A percentile compares a stretch with the other conserved stretches of the same genome.
These are phyloP conservation scores for Sordariomycetes sp. DNA, from an alignment of 2,329 filamentous ascomycete species.

Conservation along the genomic window DNA sequence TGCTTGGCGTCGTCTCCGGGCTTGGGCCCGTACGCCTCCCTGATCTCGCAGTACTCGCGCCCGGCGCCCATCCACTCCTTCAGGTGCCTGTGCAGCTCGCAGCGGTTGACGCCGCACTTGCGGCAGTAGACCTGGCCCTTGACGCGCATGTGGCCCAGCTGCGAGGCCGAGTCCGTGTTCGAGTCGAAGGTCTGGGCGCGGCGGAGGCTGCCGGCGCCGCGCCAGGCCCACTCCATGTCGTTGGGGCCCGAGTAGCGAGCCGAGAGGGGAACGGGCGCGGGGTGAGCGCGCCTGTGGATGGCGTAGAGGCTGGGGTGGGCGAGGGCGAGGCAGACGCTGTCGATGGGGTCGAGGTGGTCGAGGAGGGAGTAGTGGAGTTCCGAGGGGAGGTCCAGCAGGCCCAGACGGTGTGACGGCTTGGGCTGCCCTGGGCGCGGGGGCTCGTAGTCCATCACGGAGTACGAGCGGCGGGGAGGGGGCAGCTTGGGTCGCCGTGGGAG, in stretches of 20 bases:
- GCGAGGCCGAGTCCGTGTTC: slow-evolving; percentile 1
- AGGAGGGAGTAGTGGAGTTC: slow-evolving; percentile 54
- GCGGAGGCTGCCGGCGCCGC: slow-evolving; percentile 38
- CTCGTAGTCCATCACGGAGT: slow-evolving; percentile 52
- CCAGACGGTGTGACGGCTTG: slow-evolving; percentile 32
- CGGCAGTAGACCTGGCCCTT: slow-evolving; percentile 53
- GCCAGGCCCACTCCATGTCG: slow-evolving; percentile 56
- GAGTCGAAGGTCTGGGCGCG: slow-evolving; percentile 11
- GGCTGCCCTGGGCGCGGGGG: slow-evolving; percentile 36
- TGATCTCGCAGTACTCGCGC: slow-evolving; percentile 52
- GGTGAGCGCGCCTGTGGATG: slow-evolving; percentile 46
- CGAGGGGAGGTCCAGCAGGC: slow-evolving; percentile 42
- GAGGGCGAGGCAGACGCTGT: slow-evolving; percentile 53
- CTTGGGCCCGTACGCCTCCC: slow-evolving; percentile 43
- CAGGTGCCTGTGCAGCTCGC: slow-evolving; percentile 55
- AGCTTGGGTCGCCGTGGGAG: slow-evolving; percentile 21
- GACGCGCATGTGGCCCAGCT: slow-evolving; percentile 38
- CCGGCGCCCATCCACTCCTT: slow-evolving; percentile 47
- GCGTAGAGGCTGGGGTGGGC: slow-evolving; percentile 48
- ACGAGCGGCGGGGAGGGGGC: slow-evolving; percentile 42
- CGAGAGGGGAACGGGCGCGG: slow-evolving; percentile 43
- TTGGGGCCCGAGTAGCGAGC: slow-evolving; percentile 51
- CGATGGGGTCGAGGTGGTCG: slow-evolving; percentile 55
- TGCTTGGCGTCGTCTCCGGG: slow-evolving; percentile 36
- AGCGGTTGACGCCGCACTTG: slow-evolving; percentile 51